These are phyloP conservation scores for Rhodotorula kratochvilovae DNA, from an alignment of 768 basidiomycete genomes.

Conservation along the genomic window DNA sequence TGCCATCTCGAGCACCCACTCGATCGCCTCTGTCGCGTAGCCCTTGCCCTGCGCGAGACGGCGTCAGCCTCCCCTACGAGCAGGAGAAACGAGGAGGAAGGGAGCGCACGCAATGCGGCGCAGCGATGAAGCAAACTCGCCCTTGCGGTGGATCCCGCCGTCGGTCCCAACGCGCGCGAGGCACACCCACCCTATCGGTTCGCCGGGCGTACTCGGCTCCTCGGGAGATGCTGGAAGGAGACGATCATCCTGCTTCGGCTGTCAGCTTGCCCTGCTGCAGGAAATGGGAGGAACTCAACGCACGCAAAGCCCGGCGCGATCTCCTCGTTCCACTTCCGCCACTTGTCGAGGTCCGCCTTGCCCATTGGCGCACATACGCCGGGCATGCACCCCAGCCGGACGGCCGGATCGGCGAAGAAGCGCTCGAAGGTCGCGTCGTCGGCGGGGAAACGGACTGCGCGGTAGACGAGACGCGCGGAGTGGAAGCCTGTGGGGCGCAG, in stretches of 20 bases:
- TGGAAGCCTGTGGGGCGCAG: neutral
- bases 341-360: neutral
- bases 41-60: conserved; percentile 7
- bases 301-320: neutral
- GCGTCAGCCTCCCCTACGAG: neutral
- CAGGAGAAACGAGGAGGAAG: neutral
- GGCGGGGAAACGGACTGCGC: neutral
- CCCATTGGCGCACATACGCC: neutral
- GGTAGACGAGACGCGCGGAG: neutral
- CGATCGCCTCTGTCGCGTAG: conserved; percentile 9
- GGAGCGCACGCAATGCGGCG: neutral
- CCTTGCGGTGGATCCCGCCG: neutral
- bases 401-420: neutral
- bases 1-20: conserved; percentile 18
- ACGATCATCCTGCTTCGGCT: neutral
- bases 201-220: neutral
- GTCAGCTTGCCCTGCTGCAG: neutral
- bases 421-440: conserved; percentile 3
- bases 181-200: neutral
- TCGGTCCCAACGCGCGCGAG: neutral
- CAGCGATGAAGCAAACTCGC: neutral
- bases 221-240: neutral
- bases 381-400: neutral
- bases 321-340: neutral
- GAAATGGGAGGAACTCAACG: neutral